phyloP scores from a whole-genome alignment of 176 grass and related monocot species.

The Tillandsia leiboldiana region DNA sequence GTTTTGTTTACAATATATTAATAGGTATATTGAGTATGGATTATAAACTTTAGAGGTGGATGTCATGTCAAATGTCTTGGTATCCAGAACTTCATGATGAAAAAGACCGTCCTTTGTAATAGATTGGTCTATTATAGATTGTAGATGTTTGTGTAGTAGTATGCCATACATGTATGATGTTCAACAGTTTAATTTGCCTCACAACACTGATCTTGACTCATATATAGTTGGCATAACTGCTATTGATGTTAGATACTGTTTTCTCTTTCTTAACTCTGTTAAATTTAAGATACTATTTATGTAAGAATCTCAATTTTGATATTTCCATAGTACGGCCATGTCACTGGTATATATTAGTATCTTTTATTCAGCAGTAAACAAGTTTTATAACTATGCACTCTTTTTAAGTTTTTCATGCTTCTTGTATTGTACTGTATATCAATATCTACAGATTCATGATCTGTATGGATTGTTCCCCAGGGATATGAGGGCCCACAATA shows the following conservation, averaged over 20 bases:
- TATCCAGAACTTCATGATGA: too few species aligned
- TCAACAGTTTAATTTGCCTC: neutral
- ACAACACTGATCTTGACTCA: too few species aligned
- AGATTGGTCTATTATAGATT: too few species aligned
- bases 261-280: neutral
- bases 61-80: too few species aligned
- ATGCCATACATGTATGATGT: too few species aligned
- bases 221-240: too few species aligned
- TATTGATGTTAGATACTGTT: too few species aligned
- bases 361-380: neutral
- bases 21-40: too few species aligned
- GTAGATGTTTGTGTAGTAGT: too few species aligned
- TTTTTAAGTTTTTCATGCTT: neutral
- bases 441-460: neutral
- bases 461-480: conserved; percentile 25
- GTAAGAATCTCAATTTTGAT: neutral
- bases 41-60: too few species aligned
- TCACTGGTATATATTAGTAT: neutral
- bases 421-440: neutral
- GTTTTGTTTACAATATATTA: too few species aligned
- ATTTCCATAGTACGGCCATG: neutral
- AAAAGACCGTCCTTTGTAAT: too few species aligned
- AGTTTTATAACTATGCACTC: neutral
- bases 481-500: conserved; percentile 56
- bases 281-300: neutral